Evolutionary conservation across 108 stramenopile genomes (phyloP), one percentile per base, ranked within the genome.

Genomic region (Fistulifera pelliculosa): DNA sequence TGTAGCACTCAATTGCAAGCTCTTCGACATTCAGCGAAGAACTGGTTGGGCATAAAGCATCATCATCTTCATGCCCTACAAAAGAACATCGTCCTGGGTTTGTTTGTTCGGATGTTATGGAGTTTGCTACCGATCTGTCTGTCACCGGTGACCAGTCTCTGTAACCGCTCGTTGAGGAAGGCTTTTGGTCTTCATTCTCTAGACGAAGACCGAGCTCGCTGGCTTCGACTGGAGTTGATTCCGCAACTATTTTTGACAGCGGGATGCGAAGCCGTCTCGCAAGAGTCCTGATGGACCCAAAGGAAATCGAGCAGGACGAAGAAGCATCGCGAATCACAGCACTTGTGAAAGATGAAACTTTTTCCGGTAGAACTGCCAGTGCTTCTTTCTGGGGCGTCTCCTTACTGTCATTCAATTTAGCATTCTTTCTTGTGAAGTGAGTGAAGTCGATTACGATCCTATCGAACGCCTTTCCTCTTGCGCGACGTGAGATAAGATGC

Each of bases 381-480:
- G 31, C 8, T 35, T 35, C 31, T 35, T 35, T 35, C 8, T 35
- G 31, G 8, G 31, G 31, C 3, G 8, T 54, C 64, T 45, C 39
- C 70, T 63, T 31, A 45, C 56, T 27, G 58, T 60, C 26, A 47
- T 40, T 22, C 27, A 47, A 49, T 56, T 71, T 17, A 21, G 38
- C 42, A 35, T 18, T 49, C 47, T 39, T 61, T 49, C 82, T 58
- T 17, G 70, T 56, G 19, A 56, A 38, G 58, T 91, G 90, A 13
- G 62, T 64, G 22, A 71, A 63, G 52, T 91, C 85, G 49, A 91
- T 74, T 8, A 87, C 39, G 17, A 91, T 56, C 8, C 90, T 68
- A 16, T 85, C 85, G 27, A 76, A 77, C 26, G 85, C 85, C 60
- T 91, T 91, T 11, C 90, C 90, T 28, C 85, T 69, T 40, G 79